Evolutionary conservation across 352 stramenopile species (phyloP), one percentile per base, ranked within the genome.

Genomic region (Globisporangium alternatum): DNA sequence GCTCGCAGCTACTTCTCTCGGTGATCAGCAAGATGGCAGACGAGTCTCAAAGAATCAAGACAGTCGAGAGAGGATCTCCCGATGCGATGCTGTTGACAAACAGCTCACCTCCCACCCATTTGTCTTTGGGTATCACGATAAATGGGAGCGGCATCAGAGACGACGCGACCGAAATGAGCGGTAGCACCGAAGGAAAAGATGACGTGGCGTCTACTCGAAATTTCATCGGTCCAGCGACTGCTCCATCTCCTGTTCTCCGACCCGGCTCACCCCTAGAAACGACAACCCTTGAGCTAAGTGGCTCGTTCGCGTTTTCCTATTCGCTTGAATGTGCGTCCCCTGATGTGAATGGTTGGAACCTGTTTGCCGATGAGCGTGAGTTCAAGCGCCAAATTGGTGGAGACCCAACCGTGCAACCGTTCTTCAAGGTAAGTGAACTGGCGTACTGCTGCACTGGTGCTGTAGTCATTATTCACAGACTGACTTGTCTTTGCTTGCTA

Each of bases 311-410:
- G 1, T 91, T 86, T 69, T 78, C 77, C 19, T 91, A 92, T 64
- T 74, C 66, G 9, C 65, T 89, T 17, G 66, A 67, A 8, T 67
- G 69, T 33, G 39, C 81, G 15, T 59, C 73, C 25, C 52, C 74
- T 3, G 81, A 90, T 35, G 54, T 77, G 15, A 76, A 94, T 70
- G 86, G 86, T 12, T 95, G 86, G 86, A 80, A 89, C 60, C 48
- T 95, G 21, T 92, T 88, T 60, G 62, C 82, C 3, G 83, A 93
- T 45, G 79, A 91, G 44, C 71, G 74, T 12, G 86, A 95, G 45
- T 93, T 93, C 64, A 85, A 88, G 52, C 81, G 86, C 3, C 84
- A 93, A 67, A 89, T 93, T 56, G 75, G 75, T n/a, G 71, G 72
- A 1, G 78, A 92, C 59, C 68, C 69, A 28, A 69, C 75, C 3